A percentile compares a stretch with the other conserved stretches of the same genome.
These are phyloP conservation scores for Candida sp. DNA, from an alignment of 1,139 yeast species.

Conservation along the genomic window DNA sequence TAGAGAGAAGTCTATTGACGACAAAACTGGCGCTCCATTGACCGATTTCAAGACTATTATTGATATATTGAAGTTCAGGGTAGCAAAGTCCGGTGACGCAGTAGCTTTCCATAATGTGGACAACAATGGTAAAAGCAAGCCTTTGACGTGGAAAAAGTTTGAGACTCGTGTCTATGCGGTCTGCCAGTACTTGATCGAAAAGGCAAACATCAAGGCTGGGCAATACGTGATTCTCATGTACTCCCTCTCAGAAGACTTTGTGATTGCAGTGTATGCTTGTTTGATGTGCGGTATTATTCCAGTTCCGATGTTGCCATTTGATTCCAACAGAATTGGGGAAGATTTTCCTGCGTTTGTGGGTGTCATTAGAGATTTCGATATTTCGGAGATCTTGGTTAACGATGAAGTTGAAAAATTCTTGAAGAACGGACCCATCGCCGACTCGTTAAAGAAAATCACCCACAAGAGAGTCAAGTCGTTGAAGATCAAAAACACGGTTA, in stretches of 20 bases:
- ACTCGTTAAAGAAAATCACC: slow-evolving; percentile 61
- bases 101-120: slow-evolving; percentile 78
- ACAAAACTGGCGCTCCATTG: slow-evolving; percentile 72
- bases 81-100: slow-evolving; percentile 75
- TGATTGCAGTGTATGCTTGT: slow-evolving; percentile 86
- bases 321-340: slow-evolving; percentile 69
- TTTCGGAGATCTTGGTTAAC: slow-evolving; percentile 77
- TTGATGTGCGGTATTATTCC: slow-evolving; percentile 80
- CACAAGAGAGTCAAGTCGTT: slow-evolving; percentile 50
- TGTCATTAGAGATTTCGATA: slow-evolving; percentile 70
- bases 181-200: slow-evolving; percentile 58
- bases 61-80: slow-evolving; percentile 81
- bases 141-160: slow-evolving; percentile 84
- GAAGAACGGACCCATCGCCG: slow-evolving; percentile 71
- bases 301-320: slow-evolving; percentile 81
- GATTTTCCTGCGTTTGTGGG: slow-evolving; percentile 75
- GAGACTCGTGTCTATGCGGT: slow-evolving; percentile 79
- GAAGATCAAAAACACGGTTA: slow-evolving; percentile 68
- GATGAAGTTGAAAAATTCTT: slow-evolving; percentile 73
- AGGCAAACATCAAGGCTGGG: slow-evolving; percentile 62
- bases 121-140: slow-evolving; percentile 52
- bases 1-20: slow-evolving; percentile 76
- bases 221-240: slow-evolving; percentile 81
- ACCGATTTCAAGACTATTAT: slow-evolving; percentile 75
- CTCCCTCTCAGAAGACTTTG: slow-evolving; percentile 86